A percentile compares a stretch with the other conserved stretches of the same genome.
Evolutionary conservation across 1,284 basidiomycete genomes (phyloP).

Genomic region (Pyrrhoderma lamaoense): DNA sequence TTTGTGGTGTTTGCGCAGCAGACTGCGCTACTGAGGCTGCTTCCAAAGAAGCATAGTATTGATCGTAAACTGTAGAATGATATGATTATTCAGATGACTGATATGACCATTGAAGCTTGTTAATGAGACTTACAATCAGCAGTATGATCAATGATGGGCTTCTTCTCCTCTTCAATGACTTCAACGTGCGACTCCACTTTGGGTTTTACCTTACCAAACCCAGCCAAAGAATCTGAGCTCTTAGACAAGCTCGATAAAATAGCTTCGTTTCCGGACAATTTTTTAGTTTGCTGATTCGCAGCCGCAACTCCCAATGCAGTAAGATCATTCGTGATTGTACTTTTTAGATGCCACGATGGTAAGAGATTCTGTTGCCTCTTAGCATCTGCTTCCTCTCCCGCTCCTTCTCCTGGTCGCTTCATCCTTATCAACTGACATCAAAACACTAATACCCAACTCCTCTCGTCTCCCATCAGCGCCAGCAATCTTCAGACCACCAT

Average conservation of each 20-base stretch:
- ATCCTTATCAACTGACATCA: constrained; percentile 77
- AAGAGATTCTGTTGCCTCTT: constrained; percentile 86
- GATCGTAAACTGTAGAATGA: constrained; percentile 53
- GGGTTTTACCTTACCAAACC: constrained; percentile 42
- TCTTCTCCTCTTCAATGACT: constrained; percentile 42
- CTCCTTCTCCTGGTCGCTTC: constrained; percentile 61
- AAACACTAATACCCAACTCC: constrained; percentile 71
- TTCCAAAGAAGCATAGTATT: constrained; percentile 64
- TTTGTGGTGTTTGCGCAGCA: constrained; percentile 49
- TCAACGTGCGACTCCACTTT: constrained; percentile 26
- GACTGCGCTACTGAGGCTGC: constrained; percentile 55
- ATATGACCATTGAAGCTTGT: constrained; percentile 1
- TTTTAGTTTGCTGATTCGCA: constrained; percentile 9
- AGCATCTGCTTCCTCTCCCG: constrained; percentile 61
- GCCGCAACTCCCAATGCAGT: constrained; percentile 70
- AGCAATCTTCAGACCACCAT: constrained; percentile 84
- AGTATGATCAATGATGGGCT: constrained; percentile 49
- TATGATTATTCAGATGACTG: not conserved
- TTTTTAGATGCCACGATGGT: constrained; percentile 90
- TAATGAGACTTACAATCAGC: constrained; percentile 48
- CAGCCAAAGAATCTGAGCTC: constrained; percentile 49
- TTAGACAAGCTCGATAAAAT: constrained; percentile 22
- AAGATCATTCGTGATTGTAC: constrained; percentile 87
- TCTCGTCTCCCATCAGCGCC: constrained; percentile 55
- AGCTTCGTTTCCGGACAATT: constrained; percentile 23